Base-by-base conservation (phyloP, 345 rosid species). In the thale cress (Arabidopsis thaliana) region DNA sequence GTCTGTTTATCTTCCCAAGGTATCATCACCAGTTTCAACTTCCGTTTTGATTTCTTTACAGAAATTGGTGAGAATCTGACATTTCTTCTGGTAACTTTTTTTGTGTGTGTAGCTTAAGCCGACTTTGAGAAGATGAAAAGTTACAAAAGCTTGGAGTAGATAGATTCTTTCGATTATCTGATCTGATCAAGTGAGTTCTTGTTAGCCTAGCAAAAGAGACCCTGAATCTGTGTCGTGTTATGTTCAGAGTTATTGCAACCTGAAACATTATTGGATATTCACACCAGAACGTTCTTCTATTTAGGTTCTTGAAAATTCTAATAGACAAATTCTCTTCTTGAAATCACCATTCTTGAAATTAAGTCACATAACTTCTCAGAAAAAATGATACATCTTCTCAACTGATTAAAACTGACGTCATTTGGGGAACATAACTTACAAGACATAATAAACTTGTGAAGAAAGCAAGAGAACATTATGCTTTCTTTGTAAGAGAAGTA, bases 1-100 rank as follows among this genome's bases (percentile, higher is more conserved):
- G 45, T 69, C 68, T 80, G 65, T 81, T 71, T 69, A 79, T 81
- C 70, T 20, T 76, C 58, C 55, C 78, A 58, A 85, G 86, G 79
- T 80, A 81, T 48, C 8, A 42, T 71, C 48, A 79, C 32, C 34
- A 72, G 28, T 57, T 46, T 40, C 38, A 67, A 36, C 42, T 57
- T 65, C 28, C 7, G 24, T 72, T 59, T 55, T 65, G 33, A 40
- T 22, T 23, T 40, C 16, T n/a, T 30, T 33, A n/a, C 20, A 28
- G 36, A 59, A 50, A 8, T 1, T 62, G 12, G 5, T 37, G 11
- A 20, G 33, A 53, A 37, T 63, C 53, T 79, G 46, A 73, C 46
- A 52, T 16, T 28, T 72, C 9, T 28, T 71, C 9, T 22, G 50
- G 16, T 28, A 13, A 52, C 33, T 46, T 41, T 56, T 40, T n/a